Evolutionary conservation across 148 eudicot genomes (phyloP).

Genomic region (Rhododendron simsii): DNA sequence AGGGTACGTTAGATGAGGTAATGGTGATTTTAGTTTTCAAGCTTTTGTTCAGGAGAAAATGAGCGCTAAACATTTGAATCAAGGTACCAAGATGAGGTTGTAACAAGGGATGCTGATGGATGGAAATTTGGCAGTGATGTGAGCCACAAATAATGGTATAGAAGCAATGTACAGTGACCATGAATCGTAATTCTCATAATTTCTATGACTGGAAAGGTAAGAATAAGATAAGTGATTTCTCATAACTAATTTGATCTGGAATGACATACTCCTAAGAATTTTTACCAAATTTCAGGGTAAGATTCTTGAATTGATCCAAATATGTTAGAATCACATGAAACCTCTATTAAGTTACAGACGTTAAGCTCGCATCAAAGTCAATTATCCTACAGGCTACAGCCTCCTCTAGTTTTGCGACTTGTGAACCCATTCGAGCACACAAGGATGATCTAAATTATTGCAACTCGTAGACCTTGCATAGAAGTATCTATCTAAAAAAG

Average conservation of each 20-base stretch:
- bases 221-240: neutral
- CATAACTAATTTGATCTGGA: neutral
- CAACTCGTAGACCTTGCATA: neutral
- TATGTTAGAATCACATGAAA: too few relatives aligned
- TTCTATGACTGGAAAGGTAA: neutral
- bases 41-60: neutral
- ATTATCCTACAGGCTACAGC: neutral
- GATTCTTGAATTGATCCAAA: too few relatives aligned
- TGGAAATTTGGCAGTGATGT: neutral
- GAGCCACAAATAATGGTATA: neutral
- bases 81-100: neutral
- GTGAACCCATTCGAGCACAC: neutral
- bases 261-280: neutral
- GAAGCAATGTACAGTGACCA: neutral
- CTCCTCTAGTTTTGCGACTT: neutral
- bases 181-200: neutral
- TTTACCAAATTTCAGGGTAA: too few relatives aligned
- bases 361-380: neutral
- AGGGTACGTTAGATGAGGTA: neutral
- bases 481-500: neutral
- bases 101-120: neutral
- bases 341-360: neutral
- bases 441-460: neutral
- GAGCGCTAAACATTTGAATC: neutral
- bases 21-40: neutral